Evolutionary conservation across 2,329 filamentous ascomycete species (phyloP).

Genomic region (Daldinia sp.): DNA sequence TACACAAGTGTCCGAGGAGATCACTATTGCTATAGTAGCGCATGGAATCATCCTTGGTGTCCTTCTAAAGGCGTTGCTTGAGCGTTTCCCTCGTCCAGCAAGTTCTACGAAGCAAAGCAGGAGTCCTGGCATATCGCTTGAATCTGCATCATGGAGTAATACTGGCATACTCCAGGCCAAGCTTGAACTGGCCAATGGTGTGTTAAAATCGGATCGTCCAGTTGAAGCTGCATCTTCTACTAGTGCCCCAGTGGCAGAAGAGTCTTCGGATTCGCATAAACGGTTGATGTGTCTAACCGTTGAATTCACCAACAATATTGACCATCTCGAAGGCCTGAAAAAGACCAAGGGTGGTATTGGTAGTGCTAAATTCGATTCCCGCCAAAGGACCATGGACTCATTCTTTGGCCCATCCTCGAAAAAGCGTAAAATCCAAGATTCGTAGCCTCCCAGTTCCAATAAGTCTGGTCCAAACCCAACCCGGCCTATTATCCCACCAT

Average conservation of each 20-base stretch:
- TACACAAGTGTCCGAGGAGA: constrained; percentile 41
- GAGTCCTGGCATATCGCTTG: constrained; percentile 10
- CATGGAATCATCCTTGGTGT: constrained; percentile 83
- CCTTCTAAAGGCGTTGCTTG: constrained; percentile 70
- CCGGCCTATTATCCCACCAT: constrained; percentile 27
- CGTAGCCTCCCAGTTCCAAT: constrained; percentile 4
- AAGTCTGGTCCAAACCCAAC: neutral
- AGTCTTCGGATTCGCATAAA: neutral
- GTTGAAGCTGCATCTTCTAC: neutral
- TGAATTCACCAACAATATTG: constrained; percentile 70
- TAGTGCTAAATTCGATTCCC: constrained; percentile 76
- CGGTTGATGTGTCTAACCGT: constrained; percentile 53
- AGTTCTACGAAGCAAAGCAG: constrained; percentile 31
- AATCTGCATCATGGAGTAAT: constrained; percentile 59
- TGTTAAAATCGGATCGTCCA: neutral
- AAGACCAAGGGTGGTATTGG: constrained; percentile 85
- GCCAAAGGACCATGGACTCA: constrained; percentile 76
- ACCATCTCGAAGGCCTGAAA: constrained; percentile 77
- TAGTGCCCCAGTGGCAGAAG: neutral
- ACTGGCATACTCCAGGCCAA: constrained; percentile 50
- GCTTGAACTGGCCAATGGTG: constrained; percentile 11
- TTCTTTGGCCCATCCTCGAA: constrained; percentile 70
- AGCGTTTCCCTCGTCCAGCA: constrained; percentile 54
- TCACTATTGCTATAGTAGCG: constrained; percentile 73
- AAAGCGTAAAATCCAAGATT: constrained; percentile 54